phyloP scores from a whole-genome alignment of 306 rosid genomes.

The Luffa acutangula region DNA sequence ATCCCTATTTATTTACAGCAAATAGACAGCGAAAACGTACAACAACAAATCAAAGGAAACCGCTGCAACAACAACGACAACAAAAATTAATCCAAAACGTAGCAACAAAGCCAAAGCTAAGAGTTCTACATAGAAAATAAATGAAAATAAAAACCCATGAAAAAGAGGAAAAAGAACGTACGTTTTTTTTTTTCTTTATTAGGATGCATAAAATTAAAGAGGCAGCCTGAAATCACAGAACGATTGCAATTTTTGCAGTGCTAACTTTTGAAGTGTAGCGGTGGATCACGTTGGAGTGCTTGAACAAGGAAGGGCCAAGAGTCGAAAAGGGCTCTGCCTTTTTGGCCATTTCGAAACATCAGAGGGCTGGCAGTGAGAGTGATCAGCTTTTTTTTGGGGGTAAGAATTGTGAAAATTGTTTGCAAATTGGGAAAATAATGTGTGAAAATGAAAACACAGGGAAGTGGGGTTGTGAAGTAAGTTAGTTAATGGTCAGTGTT shows the following conservation, averaged over 20 bases:
- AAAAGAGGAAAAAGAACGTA: not conserved
- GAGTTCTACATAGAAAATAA: not conserved
- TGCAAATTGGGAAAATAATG: not conserved
- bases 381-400: not conserved
- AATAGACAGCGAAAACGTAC: not conserved
- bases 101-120: not conserved
- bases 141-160: not conserved
- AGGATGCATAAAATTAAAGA: not conserved
- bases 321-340: not conserved
- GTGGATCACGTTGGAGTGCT: not conserved
- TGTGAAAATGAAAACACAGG: not conserved
- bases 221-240: not conserved
- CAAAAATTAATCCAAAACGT: not conserved
- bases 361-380: not conserved
- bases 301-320: not conserved
- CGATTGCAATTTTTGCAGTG: not conserved
- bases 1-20: not conserved
- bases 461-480: not conserved
- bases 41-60: not conserved
- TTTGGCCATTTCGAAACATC: not conserved
- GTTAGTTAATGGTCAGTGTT: constrained; percentile 4
- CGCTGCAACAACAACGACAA: not conserved
- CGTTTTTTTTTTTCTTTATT: not conserved
- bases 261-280: not conserved
- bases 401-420: not conserved